Conservation (phyloP, 1,284 basidiomycete genomes). For the Pseudozyma sp. region DNA sequence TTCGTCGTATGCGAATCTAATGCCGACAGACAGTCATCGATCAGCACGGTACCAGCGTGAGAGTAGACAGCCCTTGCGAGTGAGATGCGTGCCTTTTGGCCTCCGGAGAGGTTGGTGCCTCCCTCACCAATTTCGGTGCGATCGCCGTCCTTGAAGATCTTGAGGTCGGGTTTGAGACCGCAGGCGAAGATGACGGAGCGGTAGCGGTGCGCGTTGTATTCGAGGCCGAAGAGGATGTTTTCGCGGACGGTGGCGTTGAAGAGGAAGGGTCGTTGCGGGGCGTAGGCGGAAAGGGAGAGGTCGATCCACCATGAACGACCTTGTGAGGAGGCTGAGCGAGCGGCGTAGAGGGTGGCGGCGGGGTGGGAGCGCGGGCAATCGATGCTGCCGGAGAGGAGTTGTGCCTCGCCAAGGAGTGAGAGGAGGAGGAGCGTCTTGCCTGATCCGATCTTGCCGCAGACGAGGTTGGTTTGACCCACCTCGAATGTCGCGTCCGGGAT, state of each 20-base stretch:
- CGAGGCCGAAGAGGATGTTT: slow-evolving; percentile 70
- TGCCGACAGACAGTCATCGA: slow-evolving; percentile 81
- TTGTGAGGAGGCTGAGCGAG: slow-evolving; percentile 2
- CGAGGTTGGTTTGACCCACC: slow-evolving; percentile 30
- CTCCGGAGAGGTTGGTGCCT: slow-evolving; percentile 71
- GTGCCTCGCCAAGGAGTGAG: slow-evolving; percentile 62
- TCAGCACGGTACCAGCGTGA: slow-evolving; percentile 75
- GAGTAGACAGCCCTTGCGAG: slow-evolving; percentile 80
- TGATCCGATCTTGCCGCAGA: slow-evolving; percentile 65
- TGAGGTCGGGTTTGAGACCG: slow-evolving; percentile 73
- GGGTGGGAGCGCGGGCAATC: slow-evolving; percentile 52
- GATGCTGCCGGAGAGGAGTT: slow-evolving; percentile 37
- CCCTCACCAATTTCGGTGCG: slow-evolving; percentile 76
- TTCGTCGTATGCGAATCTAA: slow-evolving; percentile 58
- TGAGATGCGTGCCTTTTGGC: slow-evolving; percentile 77
- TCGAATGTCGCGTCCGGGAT: slow-evolving; percentile 22
- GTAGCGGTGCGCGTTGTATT: slow-evolving; percentile 72
- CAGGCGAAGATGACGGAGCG: slow-evolving; percentile 56
- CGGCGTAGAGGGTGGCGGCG: slow-evolving; percentile 14
- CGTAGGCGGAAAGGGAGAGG: slow-evolving; percentile 75
- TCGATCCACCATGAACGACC: slow-evolving; percentile 29
- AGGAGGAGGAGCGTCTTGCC: slow-evolving; percentile 63
- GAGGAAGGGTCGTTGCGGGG: slow-evolving; percentile 87
- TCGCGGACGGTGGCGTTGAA: slow-evolving; percentile 80
- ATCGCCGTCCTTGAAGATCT: slow-evolving; percentile 79